phyloP scores from a whole-genome alignment of 2,329 filamentous ascomycete genomes.

The Xylariaceae sp. region DNA sequence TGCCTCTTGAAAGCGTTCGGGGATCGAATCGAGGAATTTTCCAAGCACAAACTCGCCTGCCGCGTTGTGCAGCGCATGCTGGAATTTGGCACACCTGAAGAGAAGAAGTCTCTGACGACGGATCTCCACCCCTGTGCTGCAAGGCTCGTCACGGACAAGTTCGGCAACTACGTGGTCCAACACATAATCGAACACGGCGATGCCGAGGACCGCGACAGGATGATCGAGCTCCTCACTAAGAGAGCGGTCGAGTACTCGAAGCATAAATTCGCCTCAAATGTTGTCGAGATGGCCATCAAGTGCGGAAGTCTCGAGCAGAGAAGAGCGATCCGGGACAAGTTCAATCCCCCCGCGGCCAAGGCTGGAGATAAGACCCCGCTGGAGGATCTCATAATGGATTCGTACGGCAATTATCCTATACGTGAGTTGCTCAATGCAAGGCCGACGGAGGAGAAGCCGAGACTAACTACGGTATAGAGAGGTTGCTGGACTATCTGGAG shows the following conservation, averaged over 20 bases:
- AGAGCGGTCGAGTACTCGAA: constrained; percentile 74
- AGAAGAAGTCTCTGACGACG: constrained; percentile 65
- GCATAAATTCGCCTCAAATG: constrained; percentile 95
- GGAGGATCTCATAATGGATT: constrained; percentile 75
- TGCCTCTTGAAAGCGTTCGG: constrained; percentile 81
- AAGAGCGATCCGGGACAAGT: constrained; percentile 58
- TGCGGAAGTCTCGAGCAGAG: constrained; percentile 65
- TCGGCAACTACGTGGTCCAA: constrained; percentile 94
- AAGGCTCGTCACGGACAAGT: constrained; percentile 76
- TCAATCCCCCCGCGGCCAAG: constrained; percentile 55
- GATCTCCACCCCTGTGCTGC: constrained; percentile 72
- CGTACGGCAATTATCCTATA: constrained; percentile 93
- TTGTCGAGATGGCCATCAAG: constrained; percentile 88
- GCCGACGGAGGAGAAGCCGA: not conserved
- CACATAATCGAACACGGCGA: constrained; percentile 80
- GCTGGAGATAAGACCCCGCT: constrained; percentile 71
- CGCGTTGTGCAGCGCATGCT: constrained; percentile 89
- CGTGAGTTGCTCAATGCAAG: constrained; percentile 56
- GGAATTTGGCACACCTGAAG: constrained; percentile 69
- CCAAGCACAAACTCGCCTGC: constrained; percentile 80
- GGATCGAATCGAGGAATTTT: constrained; percentile 66
- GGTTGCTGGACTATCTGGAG: constrained; percentile 62
- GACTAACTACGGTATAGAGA: constrained; percentile 54
- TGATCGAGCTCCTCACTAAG: constrained; percentile 68
- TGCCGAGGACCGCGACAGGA: constrained; percentile 62